A percentile compares a stretch with the other conserved stretches of the same genome.
These are phyloP conservation scores for Lodderomyces oxycetoniae DNA, from an alignment of 1,139 yeast species.

Conservation along the genomic window DNA sequence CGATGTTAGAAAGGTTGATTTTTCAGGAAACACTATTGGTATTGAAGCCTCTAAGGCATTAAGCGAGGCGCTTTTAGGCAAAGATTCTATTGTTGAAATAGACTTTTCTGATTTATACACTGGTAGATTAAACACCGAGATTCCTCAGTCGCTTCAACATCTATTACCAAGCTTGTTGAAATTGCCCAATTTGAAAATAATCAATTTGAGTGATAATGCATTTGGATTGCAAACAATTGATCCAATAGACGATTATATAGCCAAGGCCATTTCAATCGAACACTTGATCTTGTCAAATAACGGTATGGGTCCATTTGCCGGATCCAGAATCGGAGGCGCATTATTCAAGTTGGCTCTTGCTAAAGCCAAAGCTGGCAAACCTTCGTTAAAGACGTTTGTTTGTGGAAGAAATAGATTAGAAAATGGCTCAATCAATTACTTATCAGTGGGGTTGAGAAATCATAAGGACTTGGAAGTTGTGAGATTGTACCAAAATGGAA, in stretches of 20 bases:
- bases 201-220: conserved; percentile 91
- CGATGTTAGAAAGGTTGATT: conserved; percentile 56
- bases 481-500: conserved; percentile 90
- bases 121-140: conserved; percentile 90
- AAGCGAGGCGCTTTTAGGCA: conserved; percentile 53
- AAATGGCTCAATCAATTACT: conserved; percentile 80
- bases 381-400: conserved; percentile 69
- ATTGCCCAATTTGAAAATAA: conserved; percentile 62
- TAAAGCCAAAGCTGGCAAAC: conserved; percentile 44
- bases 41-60: conserved; percentile 77
- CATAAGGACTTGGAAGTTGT: conserved; percentile 71
- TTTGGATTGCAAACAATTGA: conserved; percentile 94
- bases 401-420: conserved; percentile 97
- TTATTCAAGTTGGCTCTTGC: conserved; percentile 67
- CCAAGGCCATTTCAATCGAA: conserved; percentile 72
- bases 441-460: conserved; percentile 71
- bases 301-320: conserved; percentile 98
- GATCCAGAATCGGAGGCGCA: conserved; percentile 87
- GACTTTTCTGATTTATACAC: conserved; percentile 91
- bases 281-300: conserved; percentile 88
- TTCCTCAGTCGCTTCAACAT: conserved; percentile 73
- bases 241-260: conserved; percentile 73
- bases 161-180: conserved; percentile 69
- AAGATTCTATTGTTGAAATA: conserved; percentile 54
- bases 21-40: conserved; percentile 93